Percentiles rank a stretch among this genome's conserved stretches.
These are phyloP conservation scores for Oenanthe javanica DNA, from an alignment of 140 eudicot genomes.

Conservation along the genomic window DNA sequence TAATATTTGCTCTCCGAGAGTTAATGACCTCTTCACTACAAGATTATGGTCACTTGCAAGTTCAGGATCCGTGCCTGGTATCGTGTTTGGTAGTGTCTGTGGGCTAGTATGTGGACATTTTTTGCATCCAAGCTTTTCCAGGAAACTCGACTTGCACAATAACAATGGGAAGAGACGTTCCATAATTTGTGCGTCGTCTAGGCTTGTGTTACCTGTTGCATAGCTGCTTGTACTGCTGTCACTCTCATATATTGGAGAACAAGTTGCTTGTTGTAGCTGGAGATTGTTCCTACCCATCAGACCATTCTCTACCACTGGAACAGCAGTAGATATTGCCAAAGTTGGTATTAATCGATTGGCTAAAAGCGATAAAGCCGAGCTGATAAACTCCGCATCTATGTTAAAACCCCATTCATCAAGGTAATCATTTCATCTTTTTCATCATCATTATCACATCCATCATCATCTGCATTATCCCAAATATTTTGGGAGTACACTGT, in stretches of 20 bases:
- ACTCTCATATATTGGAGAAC: conserved; percentile 47
- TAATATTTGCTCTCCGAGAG: conserved; percentile 80
- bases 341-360: conserved; percentile 30
- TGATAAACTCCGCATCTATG: conserved; percentile 23
- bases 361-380: conserved; percentile 28
- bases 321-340: conserved; percentile 11
- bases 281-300: conserved; percentile 6
- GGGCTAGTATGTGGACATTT: conserved; percentile 11
- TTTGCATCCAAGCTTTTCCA: conserved; percentile 24
- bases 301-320: conserved; percentile 20
- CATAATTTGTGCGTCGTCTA: conserved; percentile 65
- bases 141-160: conserved; percentile 32
- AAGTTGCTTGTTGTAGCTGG: conserved; percentile 33
- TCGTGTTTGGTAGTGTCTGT: conserved; percentile 2
- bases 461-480: conserved; percentile 19
- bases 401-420: conserved; percentile 19
- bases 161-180: conserved; percentile 69
- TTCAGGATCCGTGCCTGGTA: conserved; percentile 14
- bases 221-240: conserved; percentile 42
- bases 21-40: conserved; percentile 36
- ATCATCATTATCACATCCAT: conserved; percentile 16
- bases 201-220: conserved; percentile 41
- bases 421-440: conserved; percentile 12
- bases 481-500: conserved; percentile 6
- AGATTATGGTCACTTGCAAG: conserved; percentile 26